Base-by-base conservation (phyloP, 495 filamentous ascomycete genomes). In the Aspergillus diversus region DNA sequence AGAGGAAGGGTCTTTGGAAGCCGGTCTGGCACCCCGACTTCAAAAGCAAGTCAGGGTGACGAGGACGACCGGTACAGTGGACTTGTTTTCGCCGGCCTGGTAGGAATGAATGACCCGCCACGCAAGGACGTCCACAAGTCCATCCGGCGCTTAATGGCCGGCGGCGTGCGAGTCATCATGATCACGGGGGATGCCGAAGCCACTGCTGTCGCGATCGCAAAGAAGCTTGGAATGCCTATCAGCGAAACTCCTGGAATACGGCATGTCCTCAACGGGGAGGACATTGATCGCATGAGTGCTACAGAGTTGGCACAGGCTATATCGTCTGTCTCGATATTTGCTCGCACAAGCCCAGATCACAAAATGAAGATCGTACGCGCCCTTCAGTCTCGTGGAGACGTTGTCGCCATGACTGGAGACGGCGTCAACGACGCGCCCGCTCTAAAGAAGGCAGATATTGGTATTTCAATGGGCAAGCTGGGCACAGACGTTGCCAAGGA, bases 401-500 rank as follows among this genome's bases (percentile, higher is more conserved):
- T 99, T 33, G 96, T 99, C 49, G 95, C 95, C 57, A 99, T 99
- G 95, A 99, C 95, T 6, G 95, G 95, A 7, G 95, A 99, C 67
- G 95, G 95, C 58, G 95, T 99, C 52, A 99, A 99, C 67, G 95
- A 99, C 77, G 95, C 95, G 21, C 95, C 95, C 4, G 95, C 95
- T 4, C 80, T 99, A 57, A 99, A 99, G 76, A 96, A 93, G 76
- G 95, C 95, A 4, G 95, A 99, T 69, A 99, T 99, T 75, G 95
- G 95, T 34, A 94, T 99, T 61, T 91, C 93, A 12, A 99, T 99
- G 95, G 95, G 95, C 62, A 84, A 87, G 67, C 87, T 97, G 35
- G 95, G 95, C 50, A 99, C 95, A 3, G 95, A 99, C 69, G 95
- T 99, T 39, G 95, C 95, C 63, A 99, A 99, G 81, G 95, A 99